Evolutionary conservation across 306 rosid genomes (phyloP).

Genomic region (Pterocarpus macrocarpus): DNA sequence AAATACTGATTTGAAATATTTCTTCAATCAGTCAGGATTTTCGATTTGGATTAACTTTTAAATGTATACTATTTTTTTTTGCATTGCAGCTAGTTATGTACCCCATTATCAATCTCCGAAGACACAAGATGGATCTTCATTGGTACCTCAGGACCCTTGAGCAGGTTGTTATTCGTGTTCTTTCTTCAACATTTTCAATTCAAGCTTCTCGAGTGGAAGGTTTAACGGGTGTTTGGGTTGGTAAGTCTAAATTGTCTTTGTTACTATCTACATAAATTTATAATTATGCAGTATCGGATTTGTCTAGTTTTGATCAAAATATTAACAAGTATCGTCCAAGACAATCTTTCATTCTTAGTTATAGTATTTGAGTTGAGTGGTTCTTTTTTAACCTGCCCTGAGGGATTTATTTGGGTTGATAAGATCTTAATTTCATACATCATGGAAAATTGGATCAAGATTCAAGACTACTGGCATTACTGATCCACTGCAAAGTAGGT

Average conservation of each 20-base stretch:
- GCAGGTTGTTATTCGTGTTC: slow-evolving; percentile 80
- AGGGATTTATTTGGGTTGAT: slow-evolving; percentile 10
- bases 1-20: too few species aligned
- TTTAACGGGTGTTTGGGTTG: slow-evolving; percentile 93
- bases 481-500: neutral
- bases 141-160: slow-evolving; percentile 91
- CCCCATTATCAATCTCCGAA: slow-evolving; percentile 88
- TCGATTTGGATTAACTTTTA: neutral
- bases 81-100: slow-evolving; percentile 77
- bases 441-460: neutral
- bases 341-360: neutral
- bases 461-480: neutral
- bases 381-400: neutral
- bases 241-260: slow-evolving; percentile 48
- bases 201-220: slow-evolving; percentile 77
- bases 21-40: too few species aligned
- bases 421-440: neutral
- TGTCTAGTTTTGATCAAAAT: neutral
- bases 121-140: slow-evolving; percentile 87
- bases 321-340: neutral
- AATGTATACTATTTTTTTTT: slow-evolving; percentile 3
- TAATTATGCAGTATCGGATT: neutral
- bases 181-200: slow-evolving; percentile 77
- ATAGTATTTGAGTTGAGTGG: neutral
- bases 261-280: slow-evolving; percentile 6